phyloP scores from a whole-genome alignment of 2,329 filamentous ascomycete species.

The Nectriaceae sp. region DNA sequence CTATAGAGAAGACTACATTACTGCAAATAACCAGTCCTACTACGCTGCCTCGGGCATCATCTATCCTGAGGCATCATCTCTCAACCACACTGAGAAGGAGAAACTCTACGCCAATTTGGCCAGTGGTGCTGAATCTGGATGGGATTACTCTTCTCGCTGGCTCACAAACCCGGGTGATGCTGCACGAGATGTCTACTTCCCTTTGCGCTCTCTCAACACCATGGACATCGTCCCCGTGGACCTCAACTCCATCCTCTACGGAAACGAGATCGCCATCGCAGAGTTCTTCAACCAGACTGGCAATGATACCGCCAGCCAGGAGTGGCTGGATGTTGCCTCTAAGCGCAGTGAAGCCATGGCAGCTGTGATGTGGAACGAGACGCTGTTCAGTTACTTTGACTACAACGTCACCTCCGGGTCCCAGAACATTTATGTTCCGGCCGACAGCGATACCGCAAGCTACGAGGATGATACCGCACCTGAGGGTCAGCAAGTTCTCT shows the following conservation, averaged over 20 bases:
- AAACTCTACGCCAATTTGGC: conserved; percentile 63
- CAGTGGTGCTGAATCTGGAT: conserved; percentile 65
- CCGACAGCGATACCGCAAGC: conserved; percentile 43
- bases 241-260: conserved; percentile 68
- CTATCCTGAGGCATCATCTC: conserved; percentile 51
- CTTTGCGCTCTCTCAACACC: conserved; percentile 63
- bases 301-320: conserved; percentile 49
- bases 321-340: conserved; percentile 52
- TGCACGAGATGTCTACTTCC: conserved; percentile 62
- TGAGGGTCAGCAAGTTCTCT: conserved; percentile 56
- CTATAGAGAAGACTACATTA: conserved; percentile 65
- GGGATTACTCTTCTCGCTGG: conserved; percentile 65
- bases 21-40: conserved; percentile 66
- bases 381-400: conserved; percentile 66
- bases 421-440: conserved; percentile 56
- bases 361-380: conserved; percentile 64
- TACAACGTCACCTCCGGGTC: conserved; percentile 63
- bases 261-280: conserved; percentile 62
- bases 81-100: conserved; percentile 55
- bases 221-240: conserved; percentile 62
- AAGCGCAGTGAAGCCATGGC: conserved; percentile 64
- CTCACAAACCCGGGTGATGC: conserved; percentile 59
- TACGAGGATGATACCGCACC: conserved; percentile 46
- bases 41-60: conserved; percentile 59
- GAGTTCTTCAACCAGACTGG: conserved; percentile 53